Conservation (phyloP, 192 early-diverging fungal species). For the Funneliformis mosseae region DNA sequence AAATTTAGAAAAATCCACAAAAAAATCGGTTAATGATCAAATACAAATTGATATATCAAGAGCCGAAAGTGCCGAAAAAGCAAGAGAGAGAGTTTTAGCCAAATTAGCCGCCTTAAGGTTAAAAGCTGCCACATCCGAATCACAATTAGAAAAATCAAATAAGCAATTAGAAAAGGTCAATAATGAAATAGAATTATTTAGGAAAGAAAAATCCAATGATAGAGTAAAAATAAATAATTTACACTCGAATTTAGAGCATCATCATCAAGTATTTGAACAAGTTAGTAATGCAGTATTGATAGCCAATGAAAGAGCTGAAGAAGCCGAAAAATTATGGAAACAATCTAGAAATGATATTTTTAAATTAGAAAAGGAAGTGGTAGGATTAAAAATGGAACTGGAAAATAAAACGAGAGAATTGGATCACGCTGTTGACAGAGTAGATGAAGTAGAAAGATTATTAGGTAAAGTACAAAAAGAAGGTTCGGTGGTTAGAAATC, state of each 20-base stretch:
- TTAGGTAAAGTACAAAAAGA: slow-evolving; percentile 48
- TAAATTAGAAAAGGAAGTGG: slow-evolving; percentile 38
- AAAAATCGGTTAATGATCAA: slow-evolving; percentile 46
- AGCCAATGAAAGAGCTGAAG: slow-evolving; percentile 45
- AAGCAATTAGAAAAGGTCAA: slow-evolving; percentile 38
- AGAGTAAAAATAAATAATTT: slow-evolving; percentile 36
- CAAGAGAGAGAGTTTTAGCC: slow-evolving; percentile 44
- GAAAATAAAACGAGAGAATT: slow-evolving; percentile 40
- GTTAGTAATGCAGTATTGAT: slow-evolving; percentile 39
- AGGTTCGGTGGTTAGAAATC: slow-evolving; percentile 36
- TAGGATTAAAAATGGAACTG: slow-evolving; percentile 37
- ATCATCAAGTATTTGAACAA: slow-evolving; percentile 47
- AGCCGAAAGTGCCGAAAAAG: slow-evolving; percentile 49
- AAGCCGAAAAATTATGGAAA: slow-evolving; percentile 43
- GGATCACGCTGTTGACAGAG: slow-evolving; percentile 35
- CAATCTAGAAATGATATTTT: slow-evolving; percentile 42
- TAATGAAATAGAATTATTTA: slow-evolving; percentile 41
- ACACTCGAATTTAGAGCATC: slow-evolving; percentile 44
- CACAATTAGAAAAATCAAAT: slow-evolving; percentile 40
- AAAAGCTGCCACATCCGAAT: slow-evolving; percentile 45
- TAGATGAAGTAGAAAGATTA: slow-evolving; percentile 42
- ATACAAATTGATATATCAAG: slow-evolving; percentile 41
- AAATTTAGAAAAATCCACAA: slow-evolving; percentile 43
- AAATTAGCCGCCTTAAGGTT: slow-evolving; percentile 46
- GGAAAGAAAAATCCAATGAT: slow-evolving; percentile 37